Conservation (phyloP, 1,284 basidiomycete genomes). For the Cryptococcus maquisensis region DNA sequence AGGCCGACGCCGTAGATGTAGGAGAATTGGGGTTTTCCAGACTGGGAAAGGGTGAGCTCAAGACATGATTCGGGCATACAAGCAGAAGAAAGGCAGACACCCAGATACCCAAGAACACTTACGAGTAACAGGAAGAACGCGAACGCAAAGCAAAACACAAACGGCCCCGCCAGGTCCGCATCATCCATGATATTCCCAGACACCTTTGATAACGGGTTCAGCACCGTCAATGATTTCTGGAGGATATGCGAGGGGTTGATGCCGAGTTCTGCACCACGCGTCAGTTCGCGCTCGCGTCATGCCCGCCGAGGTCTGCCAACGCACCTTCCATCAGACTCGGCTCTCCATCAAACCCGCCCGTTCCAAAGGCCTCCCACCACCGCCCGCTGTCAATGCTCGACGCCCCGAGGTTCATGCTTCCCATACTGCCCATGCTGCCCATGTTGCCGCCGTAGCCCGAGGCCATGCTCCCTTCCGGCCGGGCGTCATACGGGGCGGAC, state of each 20-base stretch:
- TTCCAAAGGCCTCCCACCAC: slow-evolving; percentile 95
- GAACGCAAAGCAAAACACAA: slow-evolving; percentile 90
- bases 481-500: slow-evolving; percentile 27
- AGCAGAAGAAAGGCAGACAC: too few relatives aligned
- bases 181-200: slow-evolving; percentile 99
- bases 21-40: slow-evolving; percentile 96
- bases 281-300: not conserved
- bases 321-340: slow-evolving; percentile 85
- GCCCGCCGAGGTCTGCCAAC: slow-evolving; percentile 14
- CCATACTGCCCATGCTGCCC: slow-evolving; percentile 18
- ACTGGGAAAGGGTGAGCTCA: slow-evolving; percentile 55
- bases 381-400: slow-evolving; percentile 66
- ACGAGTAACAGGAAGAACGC: slow-evolving; percentile 86
- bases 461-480: slow-evolving; percentile 10
- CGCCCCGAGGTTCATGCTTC: slow-evolving; percentile 42
- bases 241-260: slow-evolving; percentile 97
- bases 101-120: slow-evolving; percentile 37
- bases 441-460: slow-evolving; percentile 22
- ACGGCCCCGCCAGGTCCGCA: slow-evolving; percentile 92
- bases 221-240: slow-evolving; percentile 87
- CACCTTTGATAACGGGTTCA: slow-evolving; percentile 83
- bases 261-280: slow-evolving; percentile 70
- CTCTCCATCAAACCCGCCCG: slow-evolving; percentile 91
- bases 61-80: not conserved
- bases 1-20: slow-evolving; percentile 98